Evolutionary conservation across 371 early-diverging fungal genomes (phyloP).

Genomic region (Rhizopus sp.): DNA sequence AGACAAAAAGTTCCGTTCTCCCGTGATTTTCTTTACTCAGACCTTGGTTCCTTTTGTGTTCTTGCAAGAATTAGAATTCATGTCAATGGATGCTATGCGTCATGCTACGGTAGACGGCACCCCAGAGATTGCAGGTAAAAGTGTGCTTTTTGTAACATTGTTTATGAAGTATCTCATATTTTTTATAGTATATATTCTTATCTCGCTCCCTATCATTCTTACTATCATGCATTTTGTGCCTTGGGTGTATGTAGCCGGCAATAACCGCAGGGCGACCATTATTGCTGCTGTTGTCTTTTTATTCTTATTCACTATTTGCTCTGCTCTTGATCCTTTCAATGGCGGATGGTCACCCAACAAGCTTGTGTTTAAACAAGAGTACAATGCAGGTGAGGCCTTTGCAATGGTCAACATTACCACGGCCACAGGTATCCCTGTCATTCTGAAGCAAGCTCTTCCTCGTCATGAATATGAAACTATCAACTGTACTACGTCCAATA

Average conservation of each 20-base stretch:
- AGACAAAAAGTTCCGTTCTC: constrained; percentile 27
- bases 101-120: constrained; percentile 63
- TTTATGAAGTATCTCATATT: background rate
- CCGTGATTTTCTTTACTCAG: constrained; percentile 41
- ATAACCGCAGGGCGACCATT: constrained; percentile 17
- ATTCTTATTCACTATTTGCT: constrained; percentile 36
- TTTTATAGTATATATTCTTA: constrained; percentile 42
- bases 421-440: constrained; percentile 22
- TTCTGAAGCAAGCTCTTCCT: constrained; percentile 26
- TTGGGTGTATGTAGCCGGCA: constrained; percentile 42
- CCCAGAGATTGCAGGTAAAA: constrained; percentile 44
- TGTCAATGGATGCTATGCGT: constrained; percentile 56
- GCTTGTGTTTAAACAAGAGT: constrained; percentile 35
- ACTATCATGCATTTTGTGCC: constrained; percentile 32
- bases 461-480: constrained; percentile 27
- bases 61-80: constrained; percentile 44
- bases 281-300: constrained; percentile 12
- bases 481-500: constrained; percentile 18
- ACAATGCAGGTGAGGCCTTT: constrained; percentile 27
- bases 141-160: background rate
- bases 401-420: constrained; percentile 32
- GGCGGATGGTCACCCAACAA: constrained; percentile 45
- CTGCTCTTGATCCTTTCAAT: constrained; percentile 40
- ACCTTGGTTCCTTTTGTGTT: constrained; percentile 43
- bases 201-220: constrained; percentile 29